These are phyloP conservation scores for Beta macrorhiza DNA, from an alignment of 179 eudicot genomes.

Conservation along the genomic window DNA sequence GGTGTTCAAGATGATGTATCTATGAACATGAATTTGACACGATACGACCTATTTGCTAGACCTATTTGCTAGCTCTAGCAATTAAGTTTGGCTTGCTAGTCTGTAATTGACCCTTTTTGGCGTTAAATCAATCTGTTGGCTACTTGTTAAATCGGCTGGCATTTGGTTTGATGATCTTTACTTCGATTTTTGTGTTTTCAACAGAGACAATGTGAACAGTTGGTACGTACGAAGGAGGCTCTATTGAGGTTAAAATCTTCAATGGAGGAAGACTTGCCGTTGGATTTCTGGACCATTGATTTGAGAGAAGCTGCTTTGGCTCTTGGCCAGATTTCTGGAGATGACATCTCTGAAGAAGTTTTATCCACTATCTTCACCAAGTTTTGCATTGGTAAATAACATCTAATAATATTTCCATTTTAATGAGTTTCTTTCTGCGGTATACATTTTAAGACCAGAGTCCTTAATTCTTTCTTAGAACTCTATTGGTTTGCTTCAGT, in stretches of 20 bases:
- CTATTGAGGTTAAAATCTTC: slow-evolving; percentile 63
- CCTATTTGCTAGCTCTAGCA: too few species aligned
- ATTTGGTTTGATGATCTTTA: not conserved
- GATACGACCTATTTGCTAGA: too few species aligned
- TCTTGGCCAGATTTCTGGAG: slow-evolving; percentile 85
- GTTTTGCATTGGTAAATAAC: slow-evolving; percentile 89
- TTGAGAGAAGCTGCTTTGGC: slow-evolving; percentile 85
- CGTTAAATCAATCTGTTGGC: not conserved
- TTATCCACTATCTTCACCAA: slow-evolving; percentile 77
- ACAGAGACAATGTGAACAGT: slow-evolving; percentile 96
- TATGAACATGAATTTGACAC: too few species aligned
- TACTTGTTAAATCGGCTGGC: not conserved
- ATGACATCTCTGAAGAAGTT: slow-evolving; percentile 88
- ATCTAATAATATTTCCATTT: not conserved
- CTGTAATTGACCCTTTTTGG: too few species aligned
- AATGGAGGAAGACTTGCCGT: slow-evolving; percentile 70
- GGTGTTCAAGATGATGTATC: too few species aligned
- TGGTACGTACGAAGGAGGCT: slow-evolving; percentile 86
- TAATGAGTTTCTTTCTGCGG: not conserved
- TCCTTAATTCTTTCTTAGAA: not conserved
- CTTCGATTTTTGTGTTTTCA: not conserved
- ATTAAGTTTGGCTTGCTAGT: too few species aligned
- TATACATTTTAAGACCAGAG: not conserved
- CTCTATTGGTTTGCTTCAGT: not conserved
- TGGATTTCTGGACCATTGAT: slow-evolving; percentile 93